Percentiles rank a stretch among this genome's conserved stretches.
Conservation (phyloP, 768 basidiomycete genomes). For the Sistotremastrum niveocremeum region DNA sequence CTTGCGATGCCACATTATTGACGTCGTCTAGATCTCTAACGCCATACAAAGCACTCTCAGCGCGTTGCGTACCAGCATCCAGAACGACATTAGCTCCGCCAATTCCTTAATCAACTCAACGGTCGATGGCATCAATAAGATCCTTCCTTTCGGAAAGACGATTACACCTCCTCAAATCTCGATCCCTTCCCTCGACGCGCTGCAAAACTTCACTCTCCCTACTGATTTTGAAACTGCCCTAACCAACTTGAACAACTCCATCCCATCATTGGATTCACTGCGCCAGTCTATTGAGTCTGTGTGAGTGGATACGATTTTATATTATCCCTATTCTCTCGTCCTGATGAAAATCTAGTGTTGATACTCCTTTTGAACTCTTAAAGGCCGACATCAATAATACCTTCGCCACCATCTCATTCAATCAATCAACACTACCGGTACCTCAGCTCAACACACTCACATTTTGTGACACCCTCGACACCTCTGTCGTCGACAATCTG, state of each 20-base stretch:
- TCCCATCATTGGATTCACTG: constrained; percentile 69
- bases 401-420: constrained; percentile 57
- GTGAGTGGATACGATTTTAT: constrained; percentile 30
- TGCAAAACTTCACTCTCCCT: constrained; percentile 74
- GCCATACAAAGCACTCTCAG: constrained; percentile 47
- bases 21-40: constrained; percentile 46
- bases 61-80: constrained; percentile 53
- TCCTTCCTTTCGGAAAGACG: constrained; percentile 53
- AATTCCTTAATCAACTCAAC: constrained; percentile 56
- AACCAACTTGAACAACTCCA: constrained; percentile 59
- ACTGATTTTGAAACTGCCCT: constrained; percentile 61
- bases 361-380: constrained; percentile 76
- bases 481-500: constrained; percentile 75
- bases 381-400: constrained; percentile 87
- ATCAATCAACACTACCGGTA: constrained; percentile 61
- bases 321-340: not conserved
- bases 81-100: constrained; percentile 50
- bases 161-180: constrained; percentile 59
- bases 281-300: constrained; percentile 52
- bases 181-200: constrained; percentile 57
- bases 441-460: constrained; percentile 53
- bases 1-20: constrained; percentile 4
- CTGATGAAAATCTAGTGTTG: constrained; percentile 34
- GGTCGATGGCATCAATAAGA: constrained; percentile 56
- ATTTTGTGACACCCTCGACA: constrained; percentile 72